Evolutionary conservation across 768 basidiomycete genomes (phyloP).

Genomic region (Gloeopeniophorella convolvens): DNA sequence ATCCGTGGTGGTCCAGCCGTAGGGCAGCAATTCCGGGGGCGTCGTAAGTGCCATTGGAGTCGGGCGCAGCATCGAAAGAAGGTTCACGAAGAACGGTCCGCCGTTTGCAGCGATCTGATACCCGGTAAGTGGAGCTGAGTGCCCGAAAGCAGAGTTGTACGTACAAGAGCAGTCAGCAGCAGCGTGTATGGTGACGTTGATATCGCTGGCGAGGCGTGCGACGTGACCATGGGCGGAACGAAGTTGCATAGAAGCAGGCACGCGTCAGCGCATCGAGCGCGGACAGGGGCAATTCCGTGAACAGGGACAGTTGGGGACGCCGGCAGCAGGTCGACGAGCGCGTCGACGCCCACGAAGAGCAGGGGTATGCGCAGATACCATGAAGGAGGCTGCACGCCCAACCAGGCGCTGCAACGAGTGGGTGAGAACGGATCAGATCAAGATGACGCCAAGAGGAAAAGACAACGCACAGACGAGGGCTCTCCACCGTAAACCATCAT

Average conservation of each 20-base stretch:
- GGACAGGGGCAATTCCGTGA: slow-evolving; percentile 15
- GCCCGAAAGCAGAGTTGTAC: neutral
- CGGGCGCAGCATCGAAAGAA: slow-evolving; percentile 70
- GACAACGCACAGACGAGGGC: slow-evolving; percentile 16
- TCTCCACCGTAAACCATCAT: slow-evolving; percentile 22
- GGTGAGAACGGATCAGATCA: neutral
- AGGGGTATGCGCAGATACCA: slow-evolving; percentile 4
- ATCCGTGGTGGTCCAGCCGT: slow-evolving; percentile 83
- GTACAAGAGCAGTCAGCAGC: slow-evolving; percentile 17
- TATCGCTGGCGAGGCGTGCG: slow-evolving; percentile 12
- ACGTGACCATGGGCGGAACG: slow-evolving; percentile 15
- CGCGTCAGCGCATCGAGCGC: slow-evolving; percentile 18
- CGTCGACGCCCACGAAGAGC: slow-evolving; percentile 7
- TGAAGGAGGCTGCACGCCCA: slow-evolving; percentile 20
- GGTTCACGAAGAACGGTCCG: slow-evolving; percentile 73
- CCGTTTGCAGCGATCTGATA: slow-evolving; percentile 28
- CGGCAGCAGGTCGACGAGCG: slow-evolving; percentile 12
- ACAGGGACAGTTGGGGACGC: slow-evolving; percentile 14
- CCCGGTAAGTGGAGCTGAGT: slow-evolving; percentile 1
- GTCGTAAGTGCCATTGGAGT: slow-evolving; percentile 63
- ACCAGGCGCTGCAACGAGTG: slow-evolving; percentile 12
- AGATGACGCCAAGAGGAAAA: neutral
- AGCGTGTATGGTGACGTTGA: slow-evolving; percentile 18
- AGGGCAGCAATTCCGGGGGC: slow-evolving; percentile 70
- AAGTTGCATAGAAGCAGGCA: slow-evolving; percentile 21